Conservation (phyloP, 2,329 filamentous ascomycete genomes). For the Aspergillus oerlinghausenensis region DNA sequence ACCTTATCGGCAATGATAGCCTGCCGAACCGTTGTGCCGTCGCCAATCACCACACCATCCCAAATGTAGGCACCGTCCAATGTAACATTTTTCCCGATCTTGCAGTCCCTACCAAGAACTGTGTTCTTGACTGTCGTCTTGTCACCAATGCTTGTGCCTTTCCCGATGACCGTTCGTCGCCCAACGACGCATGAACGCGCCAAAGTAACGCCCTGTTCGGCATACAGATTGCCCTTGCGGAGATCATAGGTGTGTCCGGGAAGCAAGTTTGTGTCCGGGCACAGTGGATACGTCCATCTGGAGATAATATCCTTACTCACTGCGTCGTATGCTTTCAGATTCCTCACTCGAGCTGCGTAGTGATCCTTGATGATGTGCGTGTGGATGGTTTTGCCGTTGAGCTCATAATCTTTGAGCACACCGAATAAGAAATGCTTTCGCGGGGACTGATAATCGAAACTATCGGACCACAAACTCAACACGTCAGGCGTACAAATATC, state of each 20-base stretch:
- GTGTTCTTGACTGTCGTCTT: slow-evolving; percentile 67
- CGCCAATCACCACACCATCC: slow-evolving; percentile 74
- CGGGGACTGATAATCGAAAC: slow-evolving; percentile 92
- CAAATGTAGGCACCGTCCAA: slow-evolving; percentile 81
- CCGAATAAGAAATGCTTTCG: slow-evolving; percentile 85
- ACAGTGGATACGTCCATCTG: slow-evolving; percentile 82
- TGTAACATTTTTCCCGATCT: slow-evolving; percentile 77
- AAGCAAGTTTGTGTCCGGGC: slow-evolving; percentile 82
- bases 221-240: slow-evolving; percentile 65
- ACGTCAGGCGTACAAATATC: slow-evolving; percentile 98
- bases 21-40: slow-evolving; percentile 64
- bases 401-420: slow-evolving; percentile 91
- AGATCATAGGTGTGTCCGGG: slow-evolving; percentile 71
- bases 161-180: slow-evolving; percentile 69
- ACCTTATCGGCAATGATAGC: slow-evolving; percentile 73
- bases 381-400: slow-evolving; percentile 96
- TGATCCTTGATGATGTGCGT: slow-evolving; percentile 77
- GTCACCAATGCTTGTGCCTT: slow-evolving; percentile 69
- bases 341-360: slow-evolving; percentile 82
- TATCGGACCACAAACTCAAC: slow-evolving; percentile 91
- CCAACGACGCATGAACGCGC: slow-evolving; percentile 67
- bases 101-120: slow-evolving; percentile 77
- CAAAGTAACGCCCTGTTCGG: slow-evolving; percentile 72
- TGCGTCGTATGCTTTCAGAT: slow-evolving; percentile 83
- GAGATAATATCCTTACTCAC: slow-evolving; percentile 81